Conservation (phyloP, 78 protist genomes). For the Polysphondylium violaceum region DNA sequence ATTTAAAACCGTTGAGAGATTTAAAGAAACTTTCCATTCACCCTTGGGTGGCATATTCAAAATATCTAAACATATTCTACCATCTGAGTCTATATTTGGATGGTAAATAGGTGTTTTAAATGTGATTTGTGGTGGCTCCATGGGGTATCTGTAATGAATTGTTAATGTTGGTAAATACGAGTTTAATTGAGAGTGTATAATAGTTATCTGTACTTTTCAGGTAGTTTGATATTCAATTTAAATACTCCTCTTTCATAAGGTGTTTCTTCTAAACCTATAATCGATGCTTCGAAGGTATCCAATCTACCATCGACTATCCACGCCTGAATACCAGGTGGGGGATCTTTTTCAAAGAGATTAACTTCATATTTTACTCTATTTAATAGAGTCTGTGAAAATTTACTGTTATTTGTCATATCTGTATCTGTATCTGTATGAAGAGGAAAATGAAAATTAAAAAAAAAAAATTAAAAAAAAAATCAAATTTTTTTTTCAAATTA, state of each 20-base stretch:
- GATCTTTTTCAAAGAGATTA: conserved; percentile 54
- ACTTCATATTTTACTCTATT: conserved; percentile 69
- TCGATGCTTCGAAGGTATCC: conserved; percentile 67
- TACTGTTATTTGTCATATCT: too few species aligned
- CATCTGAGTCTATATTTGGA: conserved; percentile 94
- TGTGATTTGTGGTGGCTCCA: conserved; percentile 91
- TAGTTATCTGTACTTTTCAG: conserved; percentile 30
- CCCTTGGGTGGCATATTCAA: conserved; percentile 85
- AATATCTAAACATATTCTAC: conserved; percentile 91
- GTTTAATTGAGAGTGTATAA: background rate
- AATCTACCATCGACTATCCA: conserved; percentile 24
- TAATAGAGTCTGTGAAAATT: background rate
- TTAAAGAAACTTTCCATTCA: conserved; percentile 84
- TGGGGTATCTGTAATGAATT: conserved; percentile 87
- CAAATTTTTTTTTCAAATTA: too few species aligned
- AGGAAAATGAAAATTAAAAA: too few species aligned
- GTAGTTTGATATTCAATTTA: conserved; percentile 63
- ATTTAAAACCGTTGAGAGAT: conserved; percentile 50
- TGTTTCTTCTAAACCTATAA: conserved; percentile 78
- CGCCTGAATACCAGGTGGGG: conserved; percentile 81
- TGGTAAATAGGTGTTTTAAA: conserved; percentile 93
- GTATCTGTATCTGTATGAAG: too few species aligned
- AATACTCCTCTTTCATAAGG: conserved; percentile 78
- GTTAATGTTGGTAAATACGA: background rate
- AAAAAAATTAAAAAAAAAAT: too few species aligned